These are phyloP conservation scores for Thoreauomyces humboldtii DNA, from an alignment of 192 early-diverging fungal genomes.

Conservation along the genomic window DNA sequence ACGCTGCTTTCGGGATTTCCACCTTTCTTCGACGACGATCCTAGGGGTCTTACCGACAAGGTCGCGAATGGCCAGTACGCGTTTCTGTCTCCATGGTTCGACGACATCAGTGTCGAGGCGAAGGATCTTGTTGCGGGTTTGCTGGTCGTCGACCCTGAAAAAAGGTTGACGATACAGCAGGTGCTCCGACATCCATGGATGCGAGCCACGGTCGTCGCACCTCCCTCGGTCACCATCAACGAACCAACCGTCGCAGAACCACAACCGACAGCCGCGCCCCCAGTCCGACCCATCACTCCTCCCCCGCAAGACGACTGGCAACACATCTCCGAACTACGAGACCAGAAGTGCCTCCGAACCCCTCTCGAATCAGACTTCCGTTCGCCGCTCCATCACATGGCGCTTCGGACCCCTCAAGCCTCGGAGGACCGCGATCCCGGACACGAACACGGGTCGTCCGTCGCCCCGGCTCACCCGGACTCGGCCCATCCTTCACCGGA, in stretches of 20 bases:
- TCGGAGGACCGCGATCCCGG: neutral
- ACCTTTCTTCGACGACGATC: slow-evolving; percentile 47
- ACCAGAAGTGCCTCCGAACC: neutral
- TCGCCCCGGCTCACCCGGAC: no score
- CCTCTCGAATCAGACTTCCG: slow-evolving; percentile 9
- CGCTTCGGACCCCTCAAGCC: neutral
- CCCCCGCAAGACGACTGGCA: slow-evolving; percentile 14
- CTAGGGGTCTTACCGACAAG: slow-evolving; percentile 67
- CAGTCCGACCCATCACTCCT: no score
- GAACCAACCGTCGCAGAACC: neutral
- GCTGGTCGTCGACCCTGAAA: slow-evolving; percentile 43
- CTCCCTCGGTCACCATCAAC: neutral
- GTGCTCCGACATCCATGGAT: slow-evolving; percentile 38
- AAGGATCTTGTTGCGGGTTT: slow-evolving; percentile 42
- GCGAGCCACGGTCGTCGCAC: neutral
- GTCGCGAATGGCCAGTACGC: slow-evolving; percentile 80
- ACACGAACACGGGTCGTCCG: no score
- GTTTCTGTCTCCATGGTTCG: slow-evolving; percentile 91
- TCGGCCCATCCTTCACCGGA: no score
- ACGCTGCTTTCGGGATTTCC: slow-evolving; percentile 48
- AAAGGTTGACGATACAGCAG: slow-evolving; percentile 34
- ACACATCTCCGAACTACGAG: neutral
- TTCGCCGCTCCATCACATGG: no score
- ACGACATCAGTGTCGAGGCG: slow-evolving; percentile 67
- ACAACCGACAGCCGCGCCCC: neutral